Evolutionary conservation across 768 basidiomycete species (phyloP).

Genomic region (Boletus fagicola): DNA sequence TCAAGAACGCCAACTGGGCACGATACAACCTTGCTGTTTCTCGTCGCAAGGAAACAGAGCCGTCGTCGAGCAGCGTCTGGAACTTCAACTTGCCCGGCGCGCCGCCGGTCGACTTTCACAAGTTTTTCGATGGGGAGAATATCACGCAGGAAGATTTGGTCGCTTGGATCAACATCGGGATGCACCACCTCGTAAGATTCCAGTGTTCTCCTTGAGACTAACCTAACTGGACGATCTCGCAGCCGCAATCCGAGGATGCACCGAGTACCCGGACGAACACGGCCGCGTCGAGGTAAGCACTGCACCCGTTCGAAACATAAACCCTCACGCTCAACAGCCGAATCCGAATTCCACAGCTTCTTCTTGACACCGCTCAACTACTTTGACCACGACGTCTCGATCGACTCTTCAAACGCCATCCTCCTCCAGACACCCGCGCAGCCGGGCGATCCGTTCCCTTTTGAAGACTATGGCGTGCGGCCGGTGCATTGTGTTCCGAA

Average conservation of each 20-base stretch:
- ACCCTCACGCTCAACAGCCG: not conserved
- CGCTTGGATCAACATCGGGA: constrained; percentile 65
- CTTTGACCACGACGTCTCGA: constrained; percentile 61
- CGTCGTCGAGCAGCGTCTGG: constrained; percentile 56
- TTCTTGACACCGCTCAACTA: constrained; percentile 62
- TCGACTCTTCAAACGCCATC: constrained; percentile 55
- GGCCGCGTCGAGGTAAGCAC: constrained; percentile 49
- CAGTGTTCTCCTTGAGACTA: not conserved
- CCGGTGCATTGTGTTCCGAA: constrained; percentile 40
- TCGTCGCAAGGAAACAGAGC: constrained; percentile 59
- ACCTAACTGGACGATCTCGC: not conserved
- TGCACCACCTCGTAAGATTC: constrained; percentile 54
- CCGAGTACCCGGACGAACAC: constrained; percentile 59
- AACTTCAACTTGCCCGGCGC: constrained; percentile 59
- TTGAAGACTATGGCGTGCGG: constrained; percentile 54
- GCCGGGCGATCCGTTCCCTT: constrained; percentile 39
- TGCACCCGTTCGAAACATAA: not conserved
- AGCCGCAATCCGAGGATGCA: constrained; percentile 64
- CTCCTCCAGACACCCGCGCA: constrained; percentile 40
- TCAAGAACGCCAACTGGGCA: constrained; percentile 66
- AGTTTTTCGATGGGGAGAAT: constrained; percentile 63
- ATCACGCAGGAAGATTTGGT: constrained; percentile 65
- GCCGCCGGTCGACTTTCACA: constrained; percentile 57
- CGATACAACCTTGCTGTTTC: constrained; percentile 61
- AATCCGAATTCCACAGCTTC: constrained; percentile 37